Evolutionary conservation across 331 rosid species (phyloP).

Genomic region (Pyrus hybrid): DNA sequence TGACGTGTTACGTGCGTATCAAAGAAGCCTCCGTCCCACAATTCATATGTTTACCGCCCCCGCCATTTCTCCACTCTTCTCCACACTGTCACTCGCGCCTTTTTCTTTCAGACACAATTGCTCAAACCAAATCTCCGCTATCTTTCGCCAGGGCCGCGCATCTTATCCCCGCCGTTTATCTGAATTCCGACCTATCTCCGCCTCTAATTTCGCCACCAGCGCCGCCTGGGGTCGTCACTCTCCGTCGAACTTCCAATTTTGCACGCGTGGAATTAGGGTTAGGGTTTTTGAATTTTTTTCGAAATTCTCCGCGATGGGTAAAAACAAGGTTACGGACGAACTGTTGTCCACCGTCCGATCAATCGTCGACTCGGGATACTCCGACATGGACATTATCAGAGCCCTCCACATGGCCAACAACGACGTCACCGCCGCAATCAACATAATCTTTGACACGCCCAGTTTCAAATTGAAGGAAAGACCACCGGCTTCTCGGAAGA

Average conservation of each 20-base stretch:
- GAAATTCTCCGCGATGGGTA: slow-evolving; percentile 37
- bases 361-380: slow-evolving; percentile 59
- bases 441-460: slow-evolving; percentile 68
- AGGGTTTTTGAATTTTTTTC: slow-evolving; percentile 23
- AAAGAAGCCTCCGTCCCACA: background rate
- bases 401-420: slow-evolving; percentile 86
- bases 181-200: background rate
- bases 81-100: slow-evolving; percentile 28
- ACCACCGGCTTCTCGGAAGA: slow-evolving; percentile 3
- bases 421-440: slow-evolving; percentile 88
- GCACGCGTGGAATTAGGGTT: slow-evolving; percentile 27
- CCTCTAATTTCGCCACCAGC: background rate
- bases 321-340: slow-evolving; percentile 48
- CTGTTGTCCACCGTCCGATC: slow-evolving; percentile 67
- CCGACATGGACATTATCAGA: slow-evolving; percentile 87
- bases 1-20: background rate
- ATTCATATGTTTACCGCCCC: slow-evolving; percentile 2
- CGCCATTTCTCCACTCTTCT: background rate
- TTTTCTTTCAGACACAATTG: background rate
- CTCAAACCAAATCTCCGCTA: background rate
- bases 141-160: background rate
- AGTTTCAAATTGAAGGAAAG: slow-evolving; percentile 28
- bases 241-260: background rate
- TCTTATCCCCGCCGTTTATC: background rate
- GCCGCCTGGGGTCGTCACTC: background rate